Evolutionary conservation across 495 filamentous ascomycete species (phyloP), one percentile per base, ranked within the genome.

Genomic region (Lasiosphaeria hispida): DNA sequence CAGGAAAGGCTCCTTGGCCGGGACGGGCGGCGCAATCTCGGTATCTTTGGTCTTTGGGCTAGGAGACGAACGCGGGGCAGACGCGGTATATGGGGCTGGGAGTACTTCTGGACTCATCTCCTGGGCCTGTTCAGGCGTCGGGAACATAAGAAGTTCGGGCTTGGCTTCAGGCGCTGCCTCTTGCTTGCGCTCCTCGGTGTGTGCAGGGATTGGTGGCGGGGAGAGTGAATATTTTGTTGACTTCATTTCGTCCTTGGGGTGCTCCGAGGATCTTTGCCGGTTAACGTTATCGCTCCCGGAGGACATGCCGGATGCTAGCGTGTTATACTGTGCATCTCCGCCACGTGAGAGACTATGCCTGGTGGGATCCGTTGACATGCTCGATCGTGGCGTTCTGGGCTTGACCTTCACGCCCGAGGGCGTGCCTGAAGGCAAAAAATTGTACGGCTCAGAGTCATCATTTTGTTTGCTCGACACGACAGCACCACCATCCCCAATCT

Each of bases 31-130:
- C 23, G 23, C 2, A 30, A 30, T 30, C 23, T 30, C 23, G 2
- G 23, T 33, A 10, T 42, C n/a, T 11, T 3, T 23, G 13, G 7
- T 15, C 44, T 15, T 7, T 30, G 48, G 30, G 0, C 10, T 40
- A 15, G 17, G n/a, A 7, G 14, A 17, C 13, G 42, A 36, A 19
- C 38, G 13, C 10, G 42, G 62, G 4, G 51, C 40, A 10, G 56
- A 17, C 9, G 43, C 23, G 2, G 41, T 61, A 39, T 67, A 67
- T 0, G 54, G 38, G 0, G 48, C 56, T 0, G 66, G 66, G 50
- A 63, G 62, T 7, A 65, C 61, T 35, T 62, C 64, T 3, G 66
- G 66, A 38, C 61, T 60, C 60, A 66, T 63, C 1, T 34, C 42
- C 49, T 53, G 18, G 18, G 51, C 51, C 18, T 41, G 33, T 6